Conservation (phyloP, 768 basidiomycete species). For the Favolaschia claudopus region DNA sequence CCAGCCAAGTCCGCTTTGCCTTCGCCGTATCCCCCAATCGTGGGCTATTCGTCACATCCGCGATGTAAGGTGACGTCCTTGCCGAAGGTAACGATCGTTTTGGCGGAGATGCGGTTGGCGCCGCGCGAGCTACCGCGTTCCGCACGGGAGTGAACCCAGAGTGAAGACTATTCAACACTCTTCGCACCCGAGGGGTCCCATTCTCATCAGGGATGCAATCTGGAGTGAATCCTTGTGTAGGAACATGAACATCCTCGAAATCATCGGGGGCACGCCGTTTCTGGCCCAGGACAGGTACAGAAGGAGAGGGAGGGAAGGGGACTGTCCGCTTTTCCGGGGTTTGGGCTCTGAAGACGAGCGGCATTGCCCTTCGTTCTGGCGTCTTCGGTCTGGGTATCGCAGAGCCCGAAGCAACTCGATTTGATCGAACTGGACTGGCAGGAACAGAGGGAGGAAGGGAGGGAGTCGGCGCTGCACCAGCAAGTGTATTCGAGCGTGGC, state of each 20-base stretch:
- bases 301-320: constrained; percentile 37
- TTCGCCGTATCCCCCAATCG: constrained; percentile 48
- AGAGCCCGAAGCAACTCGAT: constrained; percentile 53
- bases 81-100: constrained; percentile 45
- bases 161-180: constrained; percentile 62
- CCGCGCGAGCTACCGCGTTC: constrained; percentile 51
- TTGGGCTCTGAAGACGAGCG: constrained; percentile 57
- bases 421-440: constrained; percentile 24
- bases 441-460: constrained; percentile 16
- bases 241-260: constrained; percentile 66
- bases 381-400: constrained; percentile 57
- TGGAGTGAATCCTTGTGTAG: constrained; percentile 69
- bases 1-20: constrained; percentile 73
- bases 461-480: constrained; percentile 26
- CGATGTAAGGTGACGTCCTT: constrained; percentile 48
- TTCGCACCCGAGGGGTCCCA: constrained; percentile 68
- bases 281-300: constrained; percentile 60
- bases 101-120: constrained; percentile 55
- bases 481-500: constrained; percentile 39
- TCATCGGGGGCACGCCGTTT: constrained; percentile 83
- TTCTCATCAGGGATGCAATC: constrained; percentile 57
- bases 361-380: constrained; percentile 53
- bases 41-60: constrained; percentile 77
- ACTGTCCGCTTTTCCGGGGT: constrained; percentile 53
- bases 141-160: constrained; percentile 80